These are phyloP conservation scores for Solanum paucissectum DNA, from an alignment of 257 asterid species.

Conservation along the genomic window DNA sequence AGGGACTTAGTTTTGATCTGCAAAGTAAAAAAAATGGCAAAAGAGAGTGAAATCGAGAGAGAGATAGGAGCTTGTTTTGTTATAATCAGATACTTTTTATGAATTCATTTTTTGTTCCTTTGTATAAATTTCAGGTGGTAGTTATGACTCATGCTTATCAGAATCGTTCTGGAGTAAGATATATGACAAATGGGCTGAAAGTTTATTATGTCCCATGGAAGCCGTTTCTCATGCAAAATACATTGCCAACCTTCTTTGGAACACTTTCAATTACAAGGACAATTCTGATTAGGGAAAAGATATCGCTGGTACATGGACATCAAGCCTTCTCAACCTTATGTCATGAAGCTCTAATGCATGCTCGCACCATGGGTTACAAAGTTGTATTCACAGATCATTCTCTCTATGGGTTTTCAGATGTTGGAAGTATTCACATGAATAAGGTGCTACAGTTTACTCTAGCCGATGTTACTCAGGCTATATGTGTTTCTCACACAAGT, in stretches of 20 bases:
- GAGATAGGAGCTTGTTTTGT: not conserved
- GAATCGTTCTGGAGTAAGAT: constrained; percentile 87
- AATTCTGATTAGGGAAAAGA: constrained; percentile 71
- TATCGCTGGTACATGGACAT: constrained; percentile 89
- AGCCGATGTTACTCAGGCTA: constrained; percentile 93
- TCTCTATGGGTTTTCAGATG: constrained; percentile 92
- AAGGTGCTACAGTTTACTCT: constrained; percentile 89
- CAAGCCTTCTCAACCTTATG: constrained; percentile 95
- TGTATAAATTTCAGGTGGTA: constrained; percentile 45
- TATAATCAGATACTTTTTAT: not conserved
- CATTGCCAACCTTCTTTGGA: constrained; percentile 83
- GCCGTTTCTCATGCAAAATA: constrained; percentile 86
- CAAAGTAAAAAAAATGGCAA: not conserved
- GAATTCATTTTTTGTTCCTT: not conserved
- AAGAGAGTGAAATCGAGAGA: not conserved
- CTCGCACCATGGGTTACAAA: constrained; percentile 95
- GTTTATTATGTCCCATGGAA: constrained; percentile 91
- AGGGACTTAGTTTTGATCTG: not conserved
- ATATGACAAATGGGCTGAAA: constrained; percentile 88
- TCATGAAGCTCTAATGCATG: constrained; percentile 94
- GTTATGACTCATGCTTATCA: constrained; percentile 92
- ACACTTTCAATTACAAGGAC: constrained; percentile 80
- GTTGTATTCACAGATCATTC: constrained; percentile 98
- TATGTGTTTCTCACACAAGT: constrained; percentile 95
- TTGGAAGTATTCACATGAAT: constrained; percentile 97